A percentile compares a stretch with the other conserved stretches of the same genome.
Evolutionary conservation across 495 filamentous ascomycete genomes (phyloP).

Genomic region (Talaromyces proteolyticus): DNA sequence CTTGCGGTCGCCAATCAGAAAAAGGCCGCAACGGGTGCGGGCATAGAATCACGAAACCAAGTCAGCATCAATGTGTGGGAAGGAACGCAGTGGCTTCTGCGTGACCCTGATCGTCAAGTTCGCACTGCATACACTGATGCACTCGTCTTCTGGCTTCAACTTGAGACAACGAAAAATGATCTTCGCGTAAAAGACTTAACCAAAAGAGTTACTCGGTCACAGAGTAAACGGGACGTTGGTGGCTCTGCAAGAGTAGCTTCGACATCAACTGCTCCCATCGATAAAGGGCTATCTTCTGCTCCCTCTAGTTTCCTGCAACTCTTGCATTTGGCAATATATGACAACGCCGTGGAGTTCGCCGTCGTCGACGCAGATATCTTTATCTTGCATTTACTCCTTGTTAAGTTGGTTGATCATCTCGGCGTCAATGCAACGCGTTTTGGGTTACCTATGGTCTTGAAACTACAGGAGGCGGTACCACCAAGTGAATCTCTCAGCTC

Average conservation of each 20-base stretch:
- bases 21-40: slow-evolving; percentile 49
- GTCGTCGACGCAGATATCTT: slow-evolving; percentile 66
- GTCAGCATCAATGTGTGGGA: slow-evolving; percentile 83
- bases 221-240: slow-evolving; percentile 20
- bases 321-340: slow-evolving; percentile 83
- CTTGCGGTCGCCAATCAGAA: slow-evolving; percentile 69
- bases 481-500: slow-evolving; percentile 46
- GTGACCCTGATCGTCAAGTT: slow-evolving; percentile 69
- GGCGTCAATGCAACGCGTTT: slow-evolving; percentile 78
- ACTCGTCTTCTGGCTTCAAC: slow-evolving; percentile 70
- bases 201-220: slow-evolving; percentile 28
- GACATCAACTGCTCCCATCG: slow-evolving; percentile 43
- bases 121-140: slow-evolving; percentile 80
- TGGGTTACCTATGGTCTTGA: slow-evolving; percentile 81
- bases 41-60: slow-evolving; percentile 60
- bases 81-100: slow-evolving; percentile 81
- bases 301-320: slow-evolving; percentile 66
- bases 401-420: slow-evolving; percentile 64
- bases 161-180: slow-evolving; percentile 69
- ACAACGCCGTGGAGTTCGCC: slow-evolving; percentile 68
- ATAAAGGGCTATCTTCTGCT: slow-evolving; percentile 48
- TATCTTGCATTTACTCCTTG: slow-evolving; percentile 68
- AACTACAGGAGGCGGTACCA: slow-evolving; percentile 77
- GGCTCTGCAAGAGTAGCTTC: slow-evolving; percentile 61
- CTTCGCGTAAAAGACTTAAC: slow-evolving; percentile 53